phyloP scores from a whole-genome alignment of 371 early-diverging fungal genomes.

The Lichtheimia corymbifera region DNA sequence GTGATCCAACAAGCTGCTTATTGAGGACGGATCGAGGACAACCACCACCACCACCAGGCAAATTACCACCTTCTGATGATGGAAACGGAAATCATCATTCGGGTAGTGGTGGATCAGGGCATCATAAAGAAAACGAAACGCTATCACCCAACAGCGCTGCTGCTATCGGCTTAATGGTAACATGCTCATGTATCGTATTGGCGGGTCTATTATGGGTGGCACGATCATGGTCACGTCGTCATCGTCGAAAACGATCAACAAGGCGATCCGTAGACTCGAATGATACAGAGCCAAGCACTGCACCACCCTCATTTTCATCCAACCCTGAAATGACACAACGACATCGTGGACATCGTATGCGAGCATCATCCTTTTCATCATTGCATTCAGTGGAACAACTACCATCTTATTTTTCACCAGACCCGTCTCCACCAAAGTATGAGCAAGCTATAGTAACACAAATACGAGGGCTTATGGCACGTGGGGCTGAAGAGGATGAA shows the following conservation, averaged over 20 bases:
- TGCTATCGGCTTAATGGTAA: slow-evolving; percentile 26
- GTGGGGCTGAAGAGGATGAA: not conserved
- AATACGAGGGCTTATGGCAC: slow-evolving; percentile 29
- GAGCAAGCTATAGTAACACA: slow-evolving; percentile 52
- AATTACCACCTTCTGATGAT: slow-evolving; percentile 6
- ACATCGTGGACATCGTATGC: not conserved
- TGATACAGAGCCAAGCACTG: slow-evolving; percentile 22
- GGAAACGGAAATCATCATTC: not conserved
- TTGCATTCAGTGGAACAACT: slow-evolving; percentile 26
- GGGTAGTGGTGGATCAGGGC: not conserved
- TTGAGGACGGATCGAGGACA: slow-evolving; percentile 22
- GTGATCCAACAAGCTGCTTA: slow-evolving; percentile 34
- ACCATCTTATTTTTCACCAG: slow-evolving; percentile 39
- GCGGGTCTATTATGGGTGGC: slow-evolving; percentile 21
- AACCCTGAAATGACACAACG: slow-evolving; percentile 25
- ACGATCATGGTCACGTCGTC: slow-evolving; percentile 9
- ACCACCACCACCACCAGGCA: slow-evolving; percentile 25
- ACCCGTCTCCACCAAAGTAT: slow-evolving; percentile 43
- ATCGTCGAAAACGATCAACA: not conserved
- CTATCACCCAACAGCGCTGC: slow-evolving; percentile 26
- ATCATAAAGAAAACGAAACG: slow-evolving; percentile 5
- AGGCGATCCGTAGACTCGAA: slow-evolving; percentile 8
- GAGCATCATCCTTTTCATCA: slow-evolving; percentile 19
- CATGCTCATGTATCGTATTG: slow-evolving; percentile 25
- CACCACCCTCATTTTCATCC: slow-evolving; percentile 42